Evolutionary conservation across 2,329 filamentous ascomycete genomes (phyloP).

Genomic region (Neonectria punicea): DNA sequence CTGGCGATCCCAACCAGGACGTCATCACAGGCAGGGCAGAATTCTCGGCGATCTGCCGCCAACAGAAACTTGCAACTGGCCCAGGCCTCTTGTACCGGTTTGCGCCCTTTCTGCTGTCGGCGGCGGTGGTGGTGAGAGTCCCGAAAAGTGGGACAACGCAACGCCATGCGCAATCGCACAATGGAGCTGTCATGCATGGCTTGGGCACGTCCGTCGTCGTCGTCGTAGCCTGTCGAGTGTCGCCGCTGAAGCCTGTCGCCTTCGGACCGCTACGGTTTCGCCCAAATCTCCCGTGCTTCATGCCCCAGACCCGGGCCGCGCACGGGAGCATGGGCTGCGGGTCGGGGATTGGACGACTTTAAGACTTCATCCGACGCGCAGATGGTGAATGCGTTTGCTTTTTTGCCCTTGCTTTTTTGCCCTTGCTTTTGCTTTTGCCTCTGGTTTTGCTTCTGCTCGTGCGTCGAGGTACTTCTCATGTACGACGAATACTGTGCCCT

Average conservation of each 20-base stretch:
- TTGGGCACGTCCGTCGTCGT: conserved; percentile 9
- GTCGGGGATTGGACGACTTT: conserved; percentile 14
- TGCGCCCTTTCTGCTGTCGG: conserved; percentile 19
- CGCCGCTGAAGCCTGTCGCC: conserved; percentile 7
- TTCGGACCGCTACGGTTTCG: conserved; percentile 17
- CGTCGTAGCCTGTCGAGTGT: conserved; percentile 1
- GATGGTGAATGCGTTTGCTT: neutral
- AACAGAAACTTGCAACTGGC: conserved; percentile 8
- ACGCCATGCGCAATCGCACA: conserved; percentile 34
- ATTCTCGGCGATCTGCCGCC: conserved; percentile 9
- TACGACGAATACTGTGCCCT: conserved; percentile 14
- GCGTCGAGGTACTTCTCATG: neutral
- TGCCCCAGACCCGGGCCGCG: conserved; percentile 19
- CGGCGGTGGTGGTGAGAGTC: conserved; percentile 8
- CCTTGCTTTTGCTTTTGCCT: too few species aligned
- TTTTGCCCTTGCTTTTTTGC: neutral
- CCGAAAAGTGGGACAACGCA: conserved; percentile 17
- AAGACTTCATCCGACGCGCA: conserved; percentile 14
- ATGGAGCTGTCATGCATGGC: conserved; percentile 42
- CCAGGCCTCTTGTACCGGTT: conserved; percentile 12
- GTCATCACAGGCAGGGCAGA: conserved; percentile 16
- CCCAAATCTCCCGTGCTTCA: conserved; percentile 5
- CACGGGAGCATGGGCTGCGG: conserved; percentile 12
- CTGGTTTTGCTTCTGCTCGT: neutral
- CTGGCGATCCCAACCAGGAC: conserved; percentile 13